These are phyloP conservation scores for Barbatosphaeria neglecta DNA, from an alignment of 495 filamentous ascomycete species.

Conservation along the genomic window DNA sequence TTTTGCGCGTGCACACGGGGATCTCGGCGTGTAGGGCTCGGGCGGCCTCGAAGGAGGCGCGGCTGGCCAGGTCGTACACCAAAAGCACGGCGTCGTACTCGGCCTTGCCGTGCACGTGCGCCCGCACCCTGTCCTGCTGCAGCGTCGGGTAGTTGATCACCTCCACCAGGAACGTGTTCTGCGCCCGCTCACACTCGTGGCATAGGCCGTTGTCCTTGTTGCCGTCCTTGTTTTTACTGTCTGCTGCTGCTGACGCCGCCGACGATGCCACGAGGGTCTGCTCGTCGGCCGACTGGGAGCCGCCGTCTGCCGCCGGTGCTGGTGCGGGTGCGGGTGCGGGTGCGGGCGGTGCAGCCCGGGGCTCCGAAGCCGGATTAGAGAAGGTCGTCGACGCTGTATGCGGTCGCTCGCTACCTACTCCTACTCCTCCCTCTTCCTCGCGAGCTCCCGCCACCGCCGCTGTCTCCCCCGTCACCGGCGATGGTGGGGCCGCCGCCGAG, in stretches of 20 bases:
- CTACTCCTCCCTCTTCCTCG: neutral
- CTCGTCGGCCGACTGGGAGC: neutral
- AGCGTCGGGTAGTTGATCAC: slow-evolving; percentile 13
- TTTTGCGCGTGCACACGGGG: slow-evolving; percentile 1
- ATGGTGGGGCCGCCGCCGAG: neutral
- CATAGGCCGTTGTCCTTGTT: too few relatives aligned
- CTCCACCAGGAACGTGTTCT: slow-evolving; percentile 12
- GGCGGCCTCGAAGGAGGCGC: slow-evolving; percentile 6
- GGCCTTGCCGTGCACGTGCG: slow-evolving; percentile 2
- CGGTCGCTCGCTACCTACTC: too few relatives aligned
- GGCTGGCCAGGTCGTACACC: slow-evolving; percentile 12
- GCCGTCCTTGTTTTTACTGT: too few relatives aligned
- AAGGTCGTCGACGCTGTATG: slow-evolving; percentile 7
- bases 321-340: neutral
- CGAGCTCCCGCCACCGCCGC: neutral
- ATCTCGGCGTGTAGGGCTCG: slow-evolving; percentile 9
- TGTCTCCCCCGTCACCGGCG: slow-evolving; percentile 1
- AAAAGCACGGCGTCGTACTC: slow-evolving; percentile 15
- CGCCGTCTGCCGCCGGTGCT: neutral
- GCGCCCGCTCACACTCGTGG: neutral
- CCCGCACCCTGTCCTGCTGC: slow-evolving; percentile 3
- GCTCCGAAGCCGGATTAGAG: slow-evolving; percentile 8
- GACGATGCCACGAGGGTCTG: neutral
- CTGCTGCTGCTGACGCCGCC: too few relatives aligned
- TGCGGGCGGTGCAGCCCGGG: neutral